These are phyloP conservation scores for Pulveroboletus sp. DNA, from an alignment of 768 basidiomycete species.

Conservation along the genomic window DNA sequence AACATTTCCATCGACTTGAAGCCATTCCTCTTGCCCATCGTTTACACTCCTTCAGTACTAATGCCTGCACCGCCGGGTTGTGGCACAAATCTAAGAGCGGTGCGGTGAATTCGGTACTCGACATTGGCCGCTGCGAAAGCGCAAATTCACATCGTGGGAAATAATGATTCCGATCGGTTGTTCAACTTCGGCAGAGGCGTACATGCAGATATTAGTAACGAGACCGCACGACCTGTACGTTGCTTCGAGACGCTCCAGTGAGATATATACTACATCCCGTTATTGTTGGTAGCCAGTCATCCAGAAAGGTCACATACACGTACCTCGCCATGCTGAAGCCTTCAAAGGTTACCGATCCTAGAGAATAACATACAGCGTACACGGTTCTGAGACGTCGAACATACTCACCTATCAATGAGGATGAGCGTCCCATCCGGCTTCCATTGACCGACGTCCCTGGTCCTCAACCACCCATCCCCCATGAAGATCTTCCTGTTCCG, in stretches of 20 bases:
- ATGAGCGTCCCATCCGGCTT: slow-evolving; percentile 86
- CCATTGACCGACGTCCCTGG: slow-evolving; percentile 94
- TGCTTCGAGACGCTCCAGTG: slow-evolving; percentile 83
- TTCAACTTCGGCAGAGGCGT: slow-evolving; percentile 69
- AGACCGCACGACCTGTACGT: slow-evolving; percentile 81
- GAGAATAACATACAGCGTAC: background rate
- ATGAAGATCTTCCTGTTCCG: slow-evolving; percentile 78
- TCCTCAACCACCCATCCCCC: slow-evolving; percentile 88
- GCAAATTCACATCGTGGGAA: slow-evolving; percentile 74
- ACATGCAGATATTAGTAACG: slow-evolving; percentile 78
- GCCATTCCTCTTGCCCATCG: slow-evolving; percentile 76
- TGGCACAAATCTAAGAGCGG: slow-evolving; percentile 53
- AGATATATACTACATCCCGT: slow-evolving; percentile 68
- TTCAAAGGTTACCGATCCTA: slow-evolving; percentile 86
- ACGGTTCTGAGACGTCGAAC: background rate
- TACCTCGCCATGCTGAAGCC: slow-evolving; percentile 76
- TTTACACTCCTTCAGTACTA: slow-evolving; percentile 77
- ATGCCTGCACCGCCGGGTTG: slow-evolving; percentile 46
- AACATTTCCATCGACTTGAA: slow-evolving; percentile 78
- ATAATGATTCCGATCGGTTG: slow-evolving; percentile 84
- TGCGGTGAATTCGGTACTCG: slow-evolving; percentile 35
- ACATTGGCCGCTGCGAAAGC: slow-evolving; percentile 34
- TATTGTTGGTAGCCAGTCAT: slow-evolving; percentile 1
- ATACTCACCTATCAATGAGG: slow-evolving; percentile 80
- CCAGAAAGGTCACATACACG: slow-evolving; percentile 6